Conservation (phyloP, 2,329 filamentous ascomycete genomes). For the Microsporum ferrugineum region DNA sequence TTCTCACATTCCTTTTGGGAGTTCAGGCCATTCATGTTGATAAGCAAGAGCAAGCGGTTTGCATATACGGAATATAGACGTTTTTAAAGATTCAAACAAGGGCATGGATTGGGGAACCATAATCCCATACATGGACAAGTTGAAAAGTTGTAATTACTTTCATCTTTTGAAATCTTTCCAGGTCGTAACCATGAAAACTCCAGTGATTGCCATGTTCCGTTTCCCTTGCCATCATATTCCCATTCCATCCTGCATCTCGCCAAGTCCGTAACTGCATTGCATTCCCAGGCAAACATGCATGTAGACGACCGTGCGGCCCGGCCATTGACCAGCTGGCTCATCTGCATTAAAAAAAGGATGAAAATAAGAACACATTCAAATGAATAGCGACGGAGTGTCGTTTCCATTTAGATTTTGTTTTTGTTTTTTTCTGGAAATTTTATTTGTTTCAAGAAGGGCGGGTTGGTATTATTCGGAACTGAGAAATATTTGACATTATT, state of each 20-base stretch:
- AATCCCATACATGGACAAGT: not conserved
- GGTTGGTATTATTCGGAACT: conserved; percentile 2
- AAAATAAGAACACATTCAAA: not conserved
- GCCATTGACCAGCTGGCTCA: not conserved
- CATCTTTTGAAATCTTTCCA: not conserved
- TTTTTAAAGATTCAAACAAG: not conserved
- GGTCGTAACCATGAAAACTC: not conserved
- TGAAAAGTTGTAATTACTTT: not conserved
- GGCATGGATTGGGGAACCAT: not conserved
- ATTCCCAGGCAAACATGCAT: not conserved
- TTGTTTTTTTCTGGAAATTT: not conserved
- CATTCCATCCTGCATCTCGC: not conserved
- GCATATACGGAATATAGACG: not conserved
- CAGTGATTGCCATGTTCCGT: not conserved
- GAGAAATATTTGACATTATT: conserved; percentile 2
- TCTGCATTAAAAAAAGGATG: not conserved
- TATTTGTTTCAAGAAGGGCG: not conserved
- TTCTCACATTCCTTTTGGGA: not conserved
- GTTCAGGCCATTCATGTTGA: not conserved
- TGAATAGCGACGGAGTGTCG: not conserved
- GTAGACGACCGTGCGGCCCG: not conserved
- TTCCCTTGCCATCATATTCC: not conserved
- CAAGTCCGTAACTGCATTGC: not conserved
- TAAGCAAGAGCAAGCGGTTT: not conserved
- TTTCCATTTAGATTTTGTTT: not conserved